phyloP scores from a whole-genome alignment of 805 yeast species.

The Cyberlindnera maritima region DNA sequence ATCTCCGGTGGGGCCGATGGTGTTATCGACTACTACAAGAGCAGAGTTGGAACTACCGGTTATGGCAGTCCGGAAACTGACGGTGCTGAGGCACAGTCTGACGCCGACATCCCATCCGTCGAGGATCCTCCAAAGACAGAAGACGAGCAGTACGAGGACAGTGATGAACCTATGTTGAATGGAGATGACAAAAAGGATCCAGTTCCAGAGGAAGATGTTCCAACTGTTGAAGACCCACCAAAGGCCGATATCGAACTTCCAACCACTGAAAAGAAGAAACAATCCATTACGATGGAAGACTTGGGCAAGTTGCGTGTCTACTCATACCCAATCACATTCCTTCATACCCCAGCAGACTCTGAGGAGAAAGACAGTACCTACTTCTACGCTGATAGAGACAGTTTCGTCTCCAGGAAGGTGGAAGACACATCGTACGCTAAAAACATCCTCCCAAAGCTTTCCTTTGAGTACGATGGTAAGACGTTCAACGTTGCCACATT shows the following conservation, averaged over 20 bases:
- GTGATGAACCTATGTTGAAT: slow-evolving; percentile 4
- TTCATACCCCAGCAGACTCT: slow-evolving; percentile 4
- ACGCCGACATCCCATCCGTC: slow-evolving; percentile 4
- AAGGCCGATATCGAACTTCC: slow-evolving; percentile 2
- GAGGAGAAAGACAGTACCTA: slow-evolving; percentile 21
- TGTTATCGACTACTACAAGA: slow-evolving; percentile 24
- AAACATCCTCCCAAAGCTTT: slow-evolving; percentile 2
- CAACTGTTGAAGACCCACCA: slow-evolving; percentile 1
- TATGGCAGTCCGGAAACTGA: slow-evolving; percentile 11
- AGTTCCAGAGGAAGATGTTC: not conserved
- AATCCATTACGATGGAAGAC: slow-evolving; percentile 21
- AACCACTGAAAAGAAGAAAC: not conserved
- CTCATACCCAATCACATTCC: slow-evolving; percentile 14
- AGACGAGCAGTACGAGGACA: slow-evolving; percentile 2
- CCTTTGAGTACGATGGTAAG: slow-evolving; percentile 12
- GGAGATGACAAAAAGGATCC: not conserved
- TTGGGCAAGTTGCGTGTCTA: slow-evolving; percentile 19
- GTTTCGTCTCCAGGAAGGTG: slow-evolving; percentile 17
- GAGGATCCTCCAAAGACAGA: slow-evolving; percentile 4
- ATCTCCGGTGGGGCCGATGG: slow-evolving; percentile 15
- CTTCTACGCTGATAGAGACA: slow-evolving; percentile 11
- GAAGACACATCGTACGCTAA: slow-evolving; percentile 11
- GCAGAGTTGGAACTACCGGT: slow-evolving; percentile 11
- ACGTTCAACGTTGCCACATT: slow-evolving; percentile 13
- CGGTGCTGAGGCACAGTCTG: slow-evolving; percentile 3